Evolutionary conservation across 805 yeast species (phyloP).

Genomic region (Candida nemodendra): DNA sequence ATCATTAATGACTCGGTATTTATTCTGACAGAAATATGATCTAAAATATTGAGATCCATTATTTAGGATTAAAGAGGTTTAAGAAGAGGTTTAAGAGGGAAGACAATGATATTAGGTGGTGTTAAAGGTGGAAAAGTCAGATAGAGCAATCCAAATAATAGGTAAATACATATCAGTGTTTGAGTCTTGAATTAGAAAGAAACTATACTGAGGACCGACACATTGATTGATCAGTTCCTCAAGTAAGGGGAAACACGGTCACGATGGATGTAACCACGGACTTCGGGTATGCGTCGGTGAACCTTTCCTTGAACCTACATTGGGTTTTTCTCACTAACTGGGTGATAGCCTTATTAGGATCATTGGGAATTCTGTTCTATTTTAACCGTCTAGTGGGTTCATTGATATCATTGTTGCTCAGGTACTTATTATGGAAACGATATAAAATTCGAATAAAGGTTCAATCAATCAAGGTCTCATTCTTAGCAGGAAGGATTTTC

Average conservation of each 20-base stretch:
- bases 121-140: too few relatives aligned
- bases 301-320: conserved; percentile 28
- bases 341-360: conserved; percentile 63
- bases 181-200: too few relatives aligned
- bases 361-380: conserved; percentile 68
- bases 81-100: too few relatives aligned
- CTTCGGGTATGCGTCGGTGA: conserved; percentile 28
- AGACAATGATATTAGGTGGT: too few relatives aligned
- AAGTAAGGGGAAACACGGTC: background rate
- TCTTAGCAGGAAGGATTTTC: conserved; percentile 79
- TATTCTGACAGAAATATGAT: too few relatives aligned
- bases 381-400: conserved; percentile 71
- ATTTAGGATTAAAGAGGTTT: too few relatives aligned
- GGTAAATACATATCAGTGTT: too few relatives aligned
- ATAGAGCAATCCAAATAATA: too few relatives aligned
- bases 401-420: conserved; percentile 48
- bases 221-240: background rate
- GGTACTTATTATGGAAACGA: conserved; percentile 63
- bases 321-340: conserved; percentile 88
- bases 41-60: too few relatives aligned
- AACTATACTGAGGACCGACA: too few relatives aligned
- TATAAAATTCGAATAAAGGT: conserved; percentile 57
- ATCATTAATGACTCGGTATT: too few relatives aligned
- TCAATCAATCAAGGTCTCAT: conserved; percentile 73
- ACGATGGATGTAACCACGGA: conserved; percentile 26